phyloP scores from a whole-genome alignment of 2,329 filamentous ascomycete genomes.

The Fusarium albidum region DNA sequence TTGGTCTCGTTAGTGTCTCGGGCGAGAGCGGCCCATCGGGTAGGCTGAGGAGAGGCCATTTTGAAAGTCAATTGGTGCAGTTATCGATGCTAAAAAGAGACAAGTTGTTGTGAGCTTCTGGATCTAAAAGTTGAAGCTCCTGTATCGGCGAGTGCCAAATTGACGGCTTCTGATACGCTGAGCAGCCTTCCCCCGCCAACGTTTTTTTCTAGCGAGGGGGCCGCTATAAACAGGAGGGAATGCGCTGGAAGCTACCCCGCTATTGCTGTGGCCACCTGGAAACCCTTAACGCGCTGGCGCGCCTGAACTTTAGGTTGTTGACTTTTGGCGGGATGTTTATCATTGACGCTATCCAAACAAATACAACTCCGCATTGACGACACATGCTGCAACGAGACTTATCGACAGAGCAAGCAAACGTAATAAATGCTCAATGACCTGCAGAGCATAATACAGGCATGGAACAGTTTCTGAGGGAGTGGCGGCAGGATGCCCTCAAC shows the following conservation, averaged over 20 bases:
- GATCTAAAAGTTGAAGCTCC: conserved; percentile 34
- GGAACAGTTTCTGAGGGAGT: conserved; percentile 93
- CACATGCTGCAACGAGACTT: conserved; percentile 1
- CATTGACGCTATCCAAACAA: conserved; percentile 30
- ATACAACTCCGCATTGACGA: conserved; percentile 10
- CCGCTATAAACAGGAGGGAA: conserved; percentile 19
- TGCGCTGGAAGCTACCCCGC: conserved; percentile 42
- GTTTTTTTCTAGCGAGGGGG: conserved; percentile 31
- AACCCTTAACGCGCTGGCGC: conserved; percentile 30
- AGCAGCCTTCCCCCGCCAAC: conserved; percentile 11
- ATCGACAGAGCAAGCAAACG: not conserved
- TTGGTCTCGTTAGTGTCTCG: conserved; percentile 99
- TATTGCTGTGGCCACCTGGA: conserved; percentile 34
- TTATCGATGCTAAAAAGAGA: not conserved
- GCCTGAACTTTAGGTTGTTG: conserved; percentile 22
- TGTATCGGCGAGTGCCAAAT: conserved; percentile 43
- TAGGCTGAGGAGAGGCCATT: conserved; percentile 41
- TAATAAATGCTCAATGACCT: conserved; percentile 6
- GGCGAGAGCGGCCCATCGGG: conserved; percentile 78
- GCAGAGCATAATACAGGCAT: conserved; percentile 57
- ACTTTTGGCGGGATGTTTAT: conserved; percentile 37
- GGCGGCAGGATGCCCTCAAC: conserved; percentile 94
- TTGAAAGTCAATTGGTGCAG: conserved; percentile 24
- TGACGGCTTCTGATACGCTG: conserved; percentile 38
- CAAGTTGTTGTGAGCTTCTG: conserved; percentile 5